Base-by-base conservation (phyloP, 257 asterid species). In the Asclepias syriaca region DNA sequence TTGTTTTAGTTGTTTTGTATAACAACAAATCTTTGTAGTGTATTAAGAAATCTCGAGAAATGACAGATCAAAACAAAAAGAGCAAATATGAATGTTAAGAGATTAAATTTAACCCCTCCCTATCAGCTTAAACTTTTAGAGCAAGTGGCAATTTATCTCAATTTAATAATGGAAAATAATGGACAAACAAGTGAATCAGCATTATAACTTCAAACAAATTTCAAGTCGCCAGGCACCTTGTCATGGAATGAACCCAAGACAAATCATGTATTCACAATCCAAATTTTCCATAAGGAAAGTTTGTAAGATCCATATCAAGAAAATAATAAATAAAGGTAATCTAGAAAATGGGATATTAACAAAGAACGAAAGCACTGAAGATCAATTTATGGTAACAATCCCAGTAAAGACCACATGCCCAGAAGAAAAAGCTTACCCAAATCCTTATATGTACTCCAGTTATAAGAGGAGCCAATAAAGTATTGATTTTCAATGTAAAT, bases 401-500 rank as follows among this genome's bases (percentile, higher is more conserved):
- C 54, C 39, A 56, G 56, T 21, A 48, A 73, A 70, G 10, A 67
- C 50, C 12, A 8, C 57, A 21, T 27, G 43, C 15, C 21, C 53
- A 76, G 65, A 69, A 32, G 50, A 66, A 66, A 66, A 10, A 67
- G 56, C 88, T 81, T 83, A 94, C 98, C 99, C 27, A 92, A 71
- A 74, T 92, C 96, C 80, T 68, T 95, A 82, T 95, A 70, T 49
- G 87, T 89, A 82, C 71, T 84, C 99, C 99, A 95, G 81, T 89
- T 90, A 77, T 81, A 95, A 0, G 99, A 95, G 57, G 99, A 92
- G 60, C 99, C 99, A 19, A 95, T 90, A 85, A 95, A 95, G 87
- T 95, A 95, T 81, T 95, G 99, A 82, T 95, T 95, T 77, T 95
- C 99, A 18, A 95, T 87, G 81, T 95, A 95, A 76, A 95, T 85